Evolutionary conservation across 2,329 filamentous ascomycete species (phyloP), one percentile per base, ranked within the genome.

Genomic region (Phialemoniopsis sp.): DNA sequence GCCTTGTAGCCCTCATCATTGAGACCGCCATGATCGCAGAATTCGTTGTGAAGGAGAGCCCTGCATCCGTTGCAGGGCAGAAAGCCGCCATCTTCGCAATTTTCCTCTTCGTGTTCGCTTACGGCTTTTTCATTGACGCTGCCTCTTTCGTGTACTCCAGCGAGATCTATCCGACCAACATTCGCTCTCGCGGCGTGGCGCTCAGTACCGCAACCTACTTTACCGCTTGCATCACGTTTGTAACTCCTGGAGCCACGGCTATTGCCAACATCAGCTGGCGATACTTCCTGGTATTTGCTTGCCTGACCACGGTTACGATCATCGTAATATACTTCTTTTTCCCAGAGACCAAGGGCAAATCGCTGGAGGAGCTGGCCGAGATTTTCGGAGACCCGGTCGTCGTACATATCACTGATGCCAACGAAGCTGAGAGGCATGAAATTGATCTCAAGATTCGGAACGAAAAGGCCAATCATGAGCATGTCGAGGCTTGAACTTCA

Each of bases 291-390:
- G 29, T 43, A 33, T 43, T 46, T 6, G 44, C 40, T 15, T 29
- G 19, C 28, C 34, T 36, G 29, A 31, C 31, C 14, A 37, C 37
- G 14, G 34, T 41, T 21, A 29, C 34, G 12, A 18, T 34, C 21
- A 13, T 41, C 13, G 26, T 33, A 16, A 29, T 41, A 8, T 41
- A 41, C 18, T 34, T 38, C 28, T 38, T 36, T 17, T 19, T 38
- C 10, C 40, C 39, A 10, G 40, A 41, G 32, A 41, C 40, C 26
- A 34, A 36, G 26, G 36, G 39, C 34, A 33, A 34, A n/a, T 34
- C 39, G 5, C 35, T 49, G 14, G 43, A 49, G 35, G 46, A 47
- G 32, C 46, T 48, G 46, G 46, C 42, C 18, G 48, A 51, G 15
- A 49, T 41, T 13, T 41, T 53, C 15, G 48, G 51, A 32, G 39